Evolutionary conservation across 2,329 filamentous ascomycete genomes (phyloP).

Genomic region (Cladosporium cucumerinum): DNA sequence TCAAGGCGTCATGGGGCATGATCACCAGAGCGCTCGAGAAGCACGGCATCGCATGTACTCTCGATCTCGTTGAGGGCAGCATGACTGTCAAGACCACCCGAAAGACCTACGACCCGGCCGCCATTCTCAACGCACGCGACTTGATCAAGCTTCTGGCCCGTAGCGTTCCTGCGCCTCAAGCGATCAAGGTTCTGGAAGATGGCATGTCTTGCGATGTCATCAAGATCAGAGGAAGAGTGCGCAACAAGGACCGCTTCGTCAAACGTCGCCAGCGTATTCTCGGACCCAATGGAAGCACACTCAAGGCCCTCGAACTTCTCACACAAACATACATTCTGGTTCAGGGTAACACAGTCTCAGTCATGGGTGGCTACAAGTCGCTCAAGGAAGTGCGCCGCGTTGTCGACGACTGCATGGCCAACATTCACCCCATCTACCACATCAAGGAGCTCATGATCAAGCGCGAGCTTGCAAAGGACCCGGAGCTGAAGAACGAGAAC

Average conservation of each 20-base stretch:
- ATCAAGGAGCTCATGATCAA: slow-evolving; percentile 97
- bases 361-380: slow-evolving; percentile 89
- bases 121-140: slow-evolving; percentile 90
- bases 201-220: slow-evolving; percentile 90
- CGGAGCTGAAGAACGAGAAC: slow-evolving; percentile 77
- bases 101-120: slow-evolving; percentile 86
- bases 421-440: slow-evolving; percentile 84
- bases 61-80: slow-evolving; percentile 91
- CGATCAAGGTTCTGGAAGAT: slow-evolving; percentile 90
- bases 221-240: slow-evolving; percentile 85
- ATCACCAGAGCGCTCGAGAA: slow-evolving; percentile 86
- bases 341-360: slow-evolving; percentile 90
- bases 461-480: slow-evolving; percentile 84
- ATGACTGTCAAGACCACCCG: slow-evolving; percentile 96
- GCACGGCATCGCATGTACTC: slow-evolving; percentile 80
- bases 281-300: slow-evolving; percentile 83
- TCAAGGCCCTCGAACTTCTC: slow-evolving; percentile 90
- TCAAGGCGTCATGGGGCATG: slow-evolving; percentile 89
- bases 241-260: slow-evolving; percentile 92
- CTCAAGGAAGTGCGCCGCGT: slow-evolving; percentile 88
- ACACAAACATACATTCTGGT: slow-evolving; percentile 92
- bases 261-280: slow-evolving; percentile 91
- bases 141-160: slow-evolving; percentile 88
- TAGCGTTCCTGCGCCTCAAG: slow-evolving; percentile 88
- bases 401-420: slow-evolving; percentile 93